Percentiles rank a stretch among this genome's conserved stretches.
These are phyloP conservation scores for Rhododendron ferrugineum DNA, from an alignment of 148 eudicot species.

Conservation along the genomic window DNA sequence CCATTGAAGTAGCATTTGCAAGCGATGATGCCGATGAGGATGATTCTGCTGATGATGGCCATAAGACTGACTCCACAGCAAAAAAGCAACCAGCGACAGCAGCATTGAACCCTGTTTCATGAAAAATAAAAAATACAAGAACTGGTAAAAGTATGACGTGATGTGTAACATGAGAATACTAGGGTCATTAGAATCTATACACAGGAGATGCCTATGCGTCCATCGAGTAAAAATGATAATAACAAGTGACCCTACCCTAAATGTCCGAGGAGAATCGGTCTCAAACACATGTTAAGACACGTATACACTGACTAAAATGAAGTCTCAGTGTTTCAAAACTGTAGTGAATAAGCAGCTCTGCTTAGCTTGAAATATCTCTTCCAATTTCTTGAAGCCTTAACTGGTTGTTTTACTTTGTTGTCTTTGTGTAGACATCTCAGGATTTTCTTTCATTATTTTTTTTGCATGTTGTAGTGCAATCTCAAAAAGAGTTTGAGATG, in stretches of 20 bases:
- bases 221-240: background rate
- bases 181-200: background rate
- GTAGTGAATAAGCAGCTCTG: background rate
- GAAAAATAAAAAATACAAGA: constrained; percentile 10
- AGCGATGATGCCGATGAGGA: constrained; percentile 37
- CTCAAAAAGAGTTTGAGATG: background rate
- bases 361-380: background rate
- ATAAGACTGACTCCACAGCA: constrained; percentile 86
- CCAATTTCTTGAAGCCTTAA: background rate
- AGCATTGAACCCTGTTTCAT: constrained; percentile 79
- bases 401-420: background rate
- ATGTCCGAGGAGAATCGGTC: background rate
- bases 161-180: background rate
- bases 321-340: background rate
- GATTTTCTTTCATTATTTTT: background rate
- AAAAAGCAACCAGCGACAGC: constrained; percentile 97
- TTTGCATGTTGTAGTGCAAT: background rate
- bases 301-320: background rate
- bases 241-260: background rate
- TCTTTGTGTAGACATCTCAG: background rate
- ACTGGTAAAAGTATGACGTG: background rate
- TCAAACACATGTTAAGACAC: background rate
- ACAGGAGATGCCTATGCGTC: background rate
- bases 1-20: constrained; percentile 90
- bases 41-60: constrained; percentile 80